Evolutionary conservation across 169 alveolate genomes (phyloP), one percentile per base, ranked within the genome.

Genomic region (Eimeria tenella): DNA sequence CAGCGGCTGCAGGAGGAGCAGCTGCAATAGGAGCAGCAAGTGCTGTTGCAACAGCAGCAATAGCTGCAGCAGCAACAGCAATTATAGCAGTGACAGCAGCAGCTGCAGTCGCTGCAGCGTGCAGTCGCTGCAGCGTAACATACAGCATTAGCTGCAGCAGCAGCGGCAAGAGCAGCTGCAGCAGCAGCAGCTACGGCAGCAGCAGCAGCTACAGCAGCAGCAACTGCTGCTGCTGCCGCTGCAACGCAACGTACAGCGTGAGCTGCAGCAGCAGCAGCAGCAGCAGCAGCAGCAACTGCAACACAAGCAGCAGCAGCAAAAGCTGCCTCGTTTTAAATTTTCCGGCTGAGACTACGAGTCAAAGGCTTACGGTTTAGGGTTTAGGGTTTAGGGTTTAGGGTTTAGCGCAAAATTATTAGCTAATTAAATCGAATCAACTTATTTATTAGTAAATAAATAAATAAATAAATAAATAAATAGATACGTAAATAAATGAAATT

Each of bases 61-160:
- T 13, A 9, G 65, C 65, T 58, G 65, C 65, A 15, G 77, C 65
- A 8, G 65, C 65, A 58, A 58, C n/a, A n/a, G n/a, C n/a, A n/a
- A n/a, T n/a, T n/a, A n/a, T n/a, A n/a, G n/a, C n/a, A 9, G 75
- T 65, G 75, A 21, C 75, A 65, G 75, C 75, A 13, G 75, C 75
- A n/a, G 75, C 75, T 10, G 75, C 75, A 13, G 75, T 21, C 23
- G 75, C 56, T 73, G 83, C 56, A 15, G 83, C 52, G 23, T 73
- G 83, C 9, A 73, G 75, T 65, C 15, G 75, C 15, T 65, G 75
- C 10, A 17, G 25, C 15, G 25, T 65, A 15, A 58, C 65, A 58
- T 58, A 13, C 65, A 58, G n/a, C n/a, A n/a, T n/a, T n/a, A n/a
- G n/a, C n/a, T n/a, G n/a, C n/a, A n/a, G n/a, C n/a, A n/a, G n/a